phyloP scores from a whole-genome alignment of 371 early-diverging fungal genomes.

The Coemansia sp. region DNA sequence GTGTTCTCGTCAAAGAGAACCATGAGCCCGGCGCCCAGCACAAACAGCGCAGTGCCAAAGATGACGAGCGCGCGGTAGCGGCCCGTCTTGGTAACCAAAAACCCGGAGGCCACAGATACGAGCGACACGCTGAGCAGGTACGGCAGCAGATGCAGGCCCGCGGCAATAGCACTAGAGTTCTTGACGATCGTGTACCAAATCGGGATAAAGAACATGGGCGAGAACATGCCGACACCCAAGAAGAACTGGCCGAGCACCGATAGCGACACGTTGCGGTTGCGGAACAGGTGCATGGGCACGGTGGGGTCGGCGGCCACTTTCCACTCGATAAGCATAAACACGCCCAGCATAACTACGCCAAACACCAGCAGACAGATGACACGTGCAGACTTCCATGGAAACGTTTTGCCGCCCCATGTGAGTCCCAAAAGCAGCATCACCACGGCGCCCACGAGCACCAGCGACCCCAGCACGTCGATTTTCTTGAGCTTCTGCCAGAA shows the following conservation, averaged over 20 bases:
- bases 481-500: conserved; percentile 55
- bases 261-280: conserved; percentile 50
- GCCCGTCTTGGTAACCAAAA: conserved; percentile 28
- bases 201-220: conserved; percentile 65
- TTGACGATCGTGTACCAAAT: conserved; percentile 78
- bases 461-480: conserved; percentile 61
- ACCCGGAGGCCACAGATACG: conserved; percentile 18
- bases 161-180: conserved; percentile 51
- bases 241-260: conserved; percentile 47
- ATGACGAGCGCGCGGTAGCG: conserved; percentile 29
- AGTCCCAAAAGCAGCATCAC: conserved; percentile 50
- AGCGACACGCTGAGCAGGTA: conserved; percentile 50
- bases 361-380: conserved; percentile 57
- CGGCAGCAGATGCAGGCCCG: conserved; percentile 65
- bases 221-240: conserved; percentile 58
- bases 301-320: conserved; percentile 55
- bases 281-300: conserved; percentile 58
- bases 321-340: conserved; percentile 54
- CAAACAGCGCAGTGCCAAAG: conserved; percentile 44
- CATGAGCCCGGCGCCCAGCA: conserved; percentile 44
- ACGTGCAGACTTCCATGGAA: conserved; percentile 33
- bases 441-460: conserved; percentile 43
- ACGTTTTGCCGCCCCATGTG: conserved; percentile 17
- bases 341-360: conserved; percentile 33
- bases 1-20: conserved; percentile 11